A percentile compares a stretch with the other conserved stretches of the same genome.
These are phyloP conservation scores for Hyphopichia fennica DNA, from an alignment of 1,139 yeast genomes.

Conservation along the genomic window DNA sequence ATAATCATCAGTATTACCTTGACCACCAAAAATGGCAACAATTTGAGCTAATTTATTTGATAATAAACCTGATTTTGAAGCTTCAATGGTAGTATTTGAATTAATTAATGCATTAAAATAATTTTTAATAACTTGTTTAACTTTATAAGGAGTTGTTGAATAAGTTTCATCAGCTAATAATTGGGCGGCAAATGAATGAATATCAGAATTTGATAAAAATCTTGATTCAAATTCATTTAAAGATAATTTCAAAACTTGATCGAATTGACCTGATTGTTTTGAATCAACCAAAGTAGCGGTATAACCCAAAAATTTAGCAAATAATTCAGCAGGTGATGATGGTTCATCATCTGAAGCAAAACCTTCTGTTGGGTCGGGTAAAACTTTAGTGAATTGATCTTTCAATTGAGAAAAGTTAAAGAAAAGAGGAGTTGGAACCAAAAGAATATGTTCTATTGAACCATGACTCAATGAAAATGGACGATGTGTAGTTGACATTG, in stretches of 20 bases:
- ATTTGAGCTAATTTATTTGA: slow-evolving; percentile 56
- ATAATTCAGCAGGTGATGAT: slow-evolving; percentile 80
- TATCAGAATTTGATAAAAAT: slow-evolving; percentile 74
- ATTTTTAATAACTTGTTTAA: slow-evolving; percentile 71
- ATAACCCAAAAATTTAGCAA: slow-evolving; percentile 82
- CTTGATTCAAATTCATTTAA: slow-evolving; percentile 81
- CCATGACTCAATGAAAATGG: slow-evolving; percentile 88
- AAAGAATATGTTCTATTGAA: slow-evolving; percentile 78
- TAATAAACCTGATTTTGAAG: slow-evolving; percentile 50
- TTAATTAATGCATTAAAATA: slow-evolving; percentile 66
- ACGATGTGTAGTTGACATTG: slow-evolving; percentile 35
- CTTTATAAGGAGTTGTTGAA: slow-evolving; percentile 71
- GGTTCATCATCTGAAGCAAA: slow-evolving; percentile 90
- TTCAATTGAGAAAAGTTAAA: slow-evolving; percentile 83
- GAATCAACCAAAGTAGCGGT: slow-evolving; percentile 60
- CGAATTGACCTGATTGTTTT: slow-evolving; percentile 52
- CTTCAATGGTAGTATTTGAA: slow-evolving; percentile 28
- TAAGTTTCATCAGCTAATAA: slow-evolving; percentile 53
- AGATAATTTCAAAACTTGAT: slow-evolving; percentile 67
- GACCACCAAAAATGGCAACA: slow-evolving; percentile 95
- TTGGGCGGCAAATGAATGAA: slow-evolving; percentile 83
- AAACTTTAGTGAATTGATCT: slow-evolving; percentile 75
- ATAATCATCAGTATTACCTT: slow-evolving; percentile 97
- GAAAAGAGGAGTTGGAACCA: slow-evolving; percentile 81
- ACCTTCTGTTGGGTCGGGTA: slow-evolving; percentile 82